Conservation (phyloP, 129 eudicot species). For the Cynara cardunculus region DNA sequence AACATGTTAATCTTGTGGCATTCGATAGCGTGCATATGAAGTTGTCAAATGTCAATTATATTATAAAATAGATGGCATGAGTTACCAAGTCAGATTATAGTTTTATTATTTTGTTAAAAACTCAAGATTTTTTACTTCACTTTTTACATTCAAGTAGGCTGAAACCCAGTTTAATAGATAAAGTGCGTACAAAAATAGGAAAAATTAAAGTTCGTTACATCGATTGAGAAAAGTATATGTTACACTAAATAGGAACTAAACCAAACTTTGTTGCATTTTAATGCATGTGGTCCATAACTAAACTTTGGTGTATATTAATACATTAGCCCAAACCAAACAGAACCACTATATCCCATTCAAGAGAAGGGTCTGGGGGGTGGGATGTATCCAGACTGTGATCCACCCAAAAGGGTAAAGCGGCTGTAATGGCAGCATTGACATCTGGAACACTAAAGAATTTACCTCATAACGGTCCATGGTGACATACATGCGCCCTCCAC, state of each 20-base stretch:
- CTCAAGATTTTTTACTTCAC: not conserved
- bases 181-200: too few species aligned
- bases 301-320: not conserved
- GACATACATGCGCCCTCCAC: constrained; percentile 96
- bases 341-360: not conserved
- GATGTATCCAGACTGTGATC: too few species aligned
- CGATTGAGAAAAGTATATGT: not conserved
- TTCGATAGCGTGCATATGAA: not conserved
- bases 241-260: not conserved
- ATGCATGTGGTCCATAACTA: not conserved
- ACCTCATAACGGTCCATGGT: constrained; percentile 99
- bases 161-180: not conserved
- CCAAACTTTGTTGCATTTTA: not conserved
- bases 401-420: not conserved
- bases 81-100: not conserved
- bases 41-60: not conserved
- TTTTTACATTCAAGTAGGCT: not conserved
- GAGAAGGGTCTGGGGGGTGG: too few species aligned
- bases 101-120: not conserved
- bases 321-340: not conserved
- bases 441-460: not conserved
- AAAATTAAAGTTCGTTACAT: not conserved
- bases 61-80: not conserved
- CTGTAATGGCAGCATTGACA: not conserved
- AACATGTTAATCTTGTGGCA: not conserved